A percentile compares a stretch with the other conserved stretches of the same genome.
Evolutionary conservation across 2,329 filamentous ascomycete genomes (phyloP).

Genomic region (Beauveria rudraprayagi): DNA sequence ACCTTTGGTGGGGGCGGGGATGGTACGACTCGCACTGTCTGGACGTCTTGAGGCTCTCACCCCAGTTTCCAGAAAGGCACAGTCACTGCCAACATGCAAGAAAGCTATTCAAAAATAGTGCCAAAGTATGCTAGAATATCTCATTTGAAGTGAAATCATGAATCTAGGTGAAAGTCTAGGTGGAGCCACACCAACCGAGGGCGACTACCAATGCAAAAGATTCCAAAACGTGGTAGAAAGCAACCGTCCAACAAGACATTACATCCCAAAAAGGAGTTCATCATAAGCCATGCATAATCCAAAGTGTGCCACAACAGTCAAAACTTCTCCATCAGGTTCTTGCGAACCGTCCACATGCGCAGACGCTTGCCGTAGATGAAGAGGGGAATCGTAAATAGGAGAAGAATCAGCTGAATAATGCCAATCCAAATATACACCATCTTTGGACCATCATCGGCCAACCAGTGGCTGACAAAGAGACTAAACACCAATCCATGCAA

Average conservation of each 20-base stretch:
- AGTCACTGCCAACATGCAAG: background rate
- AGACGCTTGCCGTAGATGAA: conserved; percentile 88
- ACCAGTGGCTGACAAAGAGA: conserved; percentile 80
- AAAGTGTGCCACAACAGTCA: conserved; percentile 15
- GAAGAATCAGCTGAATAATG: conserved; percentile 70
- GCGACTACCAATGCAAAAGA: background rate
- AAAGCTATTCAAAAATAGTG: background rate
- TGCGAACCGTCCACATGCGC: conserved; percentile 88
- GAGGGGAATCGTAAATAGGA: conserved; percentile 77
- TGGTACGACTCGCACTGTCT: conserved; percentile 3
- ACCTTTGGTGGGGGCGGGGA: conserved; percentile 14
- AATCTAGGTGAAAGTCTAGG: background rate
- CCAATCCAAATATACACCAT: conserved; percentile 76
- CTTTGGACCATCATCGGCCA: conserved; percentile 66
- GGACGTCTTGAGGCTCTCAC: background rate
- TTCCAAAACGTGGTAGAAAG: background rate
- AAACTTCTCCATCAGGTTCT: conserved; percentile 76
- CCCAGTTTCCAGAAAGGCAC: background rate
- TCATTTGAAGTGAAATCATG: background rate
- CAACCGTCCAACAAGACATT: background rate
- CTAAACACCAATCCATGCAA: conserved; percentile 85
- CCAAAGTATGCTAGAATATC: background rate
- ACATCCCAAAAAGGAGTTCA: background rate
- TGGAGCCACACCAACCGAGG: background rate
- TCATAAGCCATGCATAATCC: background rate